Conservation (phyloP, 1,139 yeast genomes). For the Taphrina confusa region DNA sequence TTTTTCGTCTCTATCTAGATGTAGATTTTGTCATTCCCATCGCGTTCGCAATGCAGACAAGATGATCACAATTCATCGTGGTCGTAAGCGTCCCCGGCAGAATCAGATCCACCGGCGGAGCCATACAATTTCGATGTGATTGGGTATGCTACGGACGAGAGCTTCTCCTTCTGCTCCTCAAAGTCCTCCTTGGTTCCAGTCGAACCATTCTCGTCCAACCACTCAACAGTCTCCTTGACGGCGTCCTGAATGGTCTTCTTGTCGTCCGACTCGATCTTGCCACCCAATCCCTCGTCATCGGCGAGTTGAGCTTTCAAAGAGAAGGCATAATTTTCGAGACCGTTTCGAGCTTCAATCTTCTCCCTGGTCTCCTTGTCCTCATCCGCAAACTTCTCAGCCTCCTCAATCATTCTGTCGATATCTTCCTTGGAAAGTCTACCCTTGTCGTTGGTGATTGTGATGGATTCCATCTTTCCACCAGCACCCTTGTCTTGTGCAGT, state of each 20-base stretch:
- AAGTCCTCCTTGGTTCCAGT: constrained; percentile 88
- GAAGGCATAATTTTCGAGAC: constrained; percentile 85
- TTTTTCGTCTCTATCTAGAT: constrained; percentile 6
- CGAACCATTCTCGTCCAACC: constrained; percentile 85
- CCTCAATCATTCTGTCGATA: constrained; percentile 91
- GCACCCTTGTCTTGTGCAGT: constrained; percentile 95
- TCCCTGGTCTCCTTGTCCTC: constrained; percentile 80
- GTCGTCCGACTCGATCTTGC: constrained; percentile 84
- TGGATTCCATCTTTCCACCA: constrained; percentile 82
- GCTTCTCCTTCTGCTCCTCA: constrained; percentile 87
- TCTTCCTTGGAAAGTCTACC: constrained; percentile 92
- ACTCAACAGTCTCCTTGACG: constrained; percentile 79
- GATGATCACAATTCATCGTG: constrained; percentile 58
- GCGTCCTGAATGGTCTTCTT: constrained; percentile 89
- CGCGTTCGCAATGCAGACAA: constrained; percentile 1
- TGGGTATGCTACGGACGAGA: constrained; percentile 83
- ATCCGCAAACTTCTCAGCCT: constrained; percentile 86
- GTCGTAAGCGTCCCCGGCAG: constrained; percentile 63
- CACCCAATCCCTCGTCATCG: constrained; percentile 69
- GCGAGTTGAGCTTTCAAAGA: constrained; percentile 74
- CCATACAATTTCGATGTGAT: constrained; percentile 89
- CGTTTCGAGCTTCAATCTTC: constrained; percentile 83
- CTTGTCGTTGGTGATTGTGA: constrained; percentile 94
- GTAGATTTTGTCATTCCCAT: not conserved
- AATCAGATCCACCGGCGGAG: constrained; percentile 54